A percentile compares a stretch with the other conserved stretches of the same genome.
Evolutionary conservation across 768 basidiomycete species (phyloP).

Genomic region (Tricholoma bakamatsutake): DNA sequence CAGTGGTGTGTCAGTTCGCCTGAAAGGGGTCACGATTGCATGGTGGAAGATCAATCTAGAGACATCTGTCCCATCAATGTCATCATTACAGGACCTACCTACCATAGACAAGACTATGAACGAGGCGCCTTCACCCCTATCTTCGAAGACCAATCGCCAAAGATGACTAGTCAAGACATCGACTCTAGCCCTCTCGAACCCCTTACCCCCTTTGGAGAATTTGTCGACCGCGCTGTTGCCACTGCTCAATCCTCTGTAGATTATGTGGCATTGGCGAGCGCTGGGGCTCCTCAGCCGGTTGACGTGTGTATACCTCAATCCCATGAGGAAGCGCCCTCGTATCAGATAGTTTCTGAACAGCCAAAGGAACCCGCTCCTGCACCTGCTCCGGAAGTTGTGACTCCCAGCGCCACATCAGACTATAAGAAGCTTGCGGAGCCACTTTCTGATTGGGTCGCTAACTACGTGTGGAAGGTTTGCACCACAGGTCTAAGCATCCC

Average conservation of each 20-base stretch:
- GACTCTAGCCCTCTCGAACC: constrained; percentile 70
- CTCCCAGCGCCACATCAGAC: constrained; percentile 44
- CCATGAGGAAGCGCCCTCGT: constrained; percentile 20
- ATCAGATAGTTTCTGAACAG: constrained; percentile 21
- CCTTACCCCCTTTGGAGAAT: constrained; percentile 72
- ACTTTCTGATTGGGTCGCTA: constrained; percentile 72
- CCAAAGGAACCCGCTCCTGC: constrained; percentile 36
- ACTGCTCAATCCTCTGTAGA: constrained; percentile 21
- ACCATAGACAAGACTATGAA: constrained; percentile 27
- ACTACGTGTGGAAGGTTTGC: constrained; percentile 79
- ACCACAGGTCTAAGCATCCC: constrained; percentile 65
- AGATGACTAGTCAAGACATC: constrained; percentile 42
- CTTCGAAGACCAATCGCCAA: constrained; percentile 62
- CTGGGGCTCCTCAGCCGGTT: constrained; percentile 7
- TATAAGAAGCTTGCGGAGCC: constrained; percentile 76
- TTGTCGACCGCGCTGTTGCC: constrained; percentile 66
- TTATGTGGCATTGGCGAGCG: constrained; percentile 1
- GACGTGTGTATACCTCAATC: constrained; percentile 13
- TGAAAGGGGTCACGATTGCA: constrained; percentile 17
- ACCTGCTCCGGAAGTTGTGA: constrained; percentile 37
- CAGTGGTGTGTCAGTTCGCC: constrained; percentile 32
- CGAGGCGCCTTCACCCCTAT: constrained; percentile 54
- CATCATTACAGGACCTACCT: constrained; percentile 20
- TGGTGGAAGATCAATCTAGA: constrained; percentile 20
- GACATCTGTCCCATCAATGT: constrained; percentile 11